Conservation (phyloP, 345 rosid species). For the Crucihimalaya himalaica region DNA sequence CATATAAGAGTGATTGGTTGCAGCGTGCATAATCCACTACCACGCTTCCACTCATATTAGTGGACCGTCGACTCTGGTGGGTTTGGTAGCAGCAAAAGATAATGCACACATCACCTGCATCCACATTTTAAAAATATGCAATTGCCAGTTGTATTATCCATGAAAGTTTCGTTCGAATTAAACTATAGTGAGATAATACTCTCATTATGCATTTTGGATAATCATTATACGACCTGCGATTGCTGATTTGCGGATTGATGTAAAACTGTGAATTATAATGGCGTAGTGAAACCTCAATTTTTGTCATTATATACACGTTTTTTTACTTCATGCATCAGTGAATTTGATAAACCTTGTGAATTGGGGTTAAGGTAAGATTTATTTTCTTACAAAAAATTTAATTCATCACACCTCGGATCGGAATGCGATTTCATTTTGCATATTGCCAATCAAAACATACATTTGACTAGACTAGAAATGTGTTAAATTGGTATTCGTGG, state of each 20-base stretch:
- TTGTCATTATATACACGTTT: background rate
- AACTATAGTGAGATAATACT: background rate
- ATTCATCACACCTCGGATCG: background rate
- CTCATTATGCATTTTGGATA: conserved; percentile 6
- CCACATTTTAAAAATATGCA: conserved; percentile 7
- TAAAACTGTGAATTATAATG: background rate
- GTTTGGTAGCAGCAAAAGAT: conserved; percentile 22
- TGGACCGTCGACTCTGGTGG: conserved; percentile 37
- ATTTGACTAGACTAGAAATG: conserved; percentile 1
- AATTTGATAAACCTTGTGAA: background rate
- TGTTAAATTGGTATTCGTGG: background rate
- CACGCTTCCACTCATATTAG: conserved; percentile 27
- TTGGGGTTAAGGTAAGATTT: background rate
- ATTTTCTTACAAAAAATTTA: background rate
- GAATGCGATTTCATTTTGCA: conserved; percentile 1
- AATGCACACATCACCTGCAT: conserved; percentile 29
- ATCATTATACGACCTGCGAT: background rate
- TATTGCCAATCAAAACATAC: background rate
- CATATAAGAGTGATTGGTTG: conserved; percentile 9
- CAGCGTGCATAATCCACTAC: conserved; percentile 26
- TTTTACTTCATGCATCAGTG: background rate
- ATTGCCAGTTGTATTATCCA: conserved; percentile 12
- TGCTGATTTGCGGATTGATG: background rate
- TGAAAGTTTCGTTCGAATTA: background rate
- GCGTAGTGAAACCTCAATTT: background rate